Evolutionary conservation across 2,329 filamentous ascomycete species (phyloP), one percentile per base, ranked within the genome.

Genomic region (Aspergillus sp.): DNA sequence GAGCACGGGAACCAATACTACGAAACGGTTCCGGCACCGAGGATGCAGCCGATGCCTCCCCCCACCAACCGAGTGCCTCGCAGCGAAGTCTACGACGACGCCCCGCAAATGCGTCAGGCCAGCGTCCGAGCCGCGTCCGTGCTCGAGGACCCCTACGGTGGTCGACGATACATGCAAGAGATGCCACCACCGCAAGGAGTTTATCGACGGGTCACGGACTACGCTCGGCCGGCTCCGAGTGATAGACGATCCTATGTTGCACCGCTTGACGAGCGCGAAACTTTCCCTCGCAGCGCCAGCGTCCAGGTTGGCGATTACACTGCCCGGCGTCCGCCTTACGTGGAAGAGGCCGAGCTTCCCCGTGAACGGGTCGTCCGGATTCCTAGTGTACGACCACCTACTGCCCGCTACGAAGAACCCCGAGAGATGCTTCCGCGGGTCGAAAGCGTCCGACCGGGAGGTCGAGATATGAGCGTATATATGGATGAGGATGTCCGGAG

Each of bases 1-100:
- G 87, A 90, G 62, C 91, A 88, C 74, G 92, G 92, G 46, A 90
- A 91, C 72, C 87, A 91, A 71, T 97, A 93, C 77, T 85, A 85
- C 61, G 85, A 86, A 63, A 80, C 81, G 47, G 75, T 83, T 6
- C 73, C 79, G 42, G 70, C 73, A 12, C 73, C 77, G 16, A 67
- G 71, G 55, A 54, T 73, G 56, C 72, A 68, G 65, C 64, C 67
- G 32, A 76, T 72, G 67, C 72, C 65, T 58, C 74, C 67, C 18
- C 73, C 67, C n/a, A 65, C 66, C 32, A 74, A 67, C 39, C 70
- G 73, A 50, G 62, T 73, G 31, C 62, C 72, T 4, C 71, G 68
- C 54, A 59, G 59, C 55, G 75, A 78, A 36, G 58, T 70, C 9
- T 78, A 76, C 52, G 69, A 74, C 16, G 76, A 75, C 42, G 69